These are phyloP conservation scores for Artemisia tridentata DNA, from an alignment of 129 eudicot species.

Conservation along the genomic window DNA sequence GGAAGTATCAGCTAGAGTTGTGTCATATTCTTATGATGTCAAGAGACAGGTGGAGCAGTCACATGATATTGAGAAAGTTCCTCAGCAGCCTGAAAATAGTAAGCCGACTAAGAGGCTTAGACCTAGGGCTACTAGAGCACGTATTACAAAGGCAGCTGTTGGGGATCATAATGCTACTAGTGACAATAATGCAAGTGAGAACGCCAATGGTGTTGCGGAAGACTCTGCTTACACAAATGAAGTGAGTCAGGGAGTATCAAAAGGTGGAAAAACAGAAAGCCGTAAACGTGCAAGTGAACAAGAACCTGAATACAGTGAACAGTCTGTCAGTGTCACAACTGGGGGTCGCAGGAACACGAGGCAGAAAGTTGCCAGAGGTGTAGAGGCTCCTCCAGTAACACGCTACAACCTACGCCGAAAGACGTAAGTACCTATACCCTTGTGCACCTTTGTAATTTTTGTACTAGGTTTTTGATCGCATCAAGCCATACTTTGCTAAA, in stretches of 20 bases:
- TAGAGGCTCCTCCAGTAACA: constrained; percentile 45
- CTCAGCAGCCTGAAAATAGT: constrained; percentile 45
- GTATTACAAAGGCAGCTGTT: constrained; percentile 37
- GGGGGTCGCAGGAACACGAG: constrained; percentile 65
- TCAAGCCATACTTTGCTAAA: neutral
- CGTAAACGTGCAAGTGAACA: constrained; percentile 49
- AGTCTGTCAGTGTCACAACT: constrained; percentile 53
- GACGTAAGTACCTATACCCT: constrained; percentile 40
- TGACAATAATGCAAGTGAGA: constrained; percentile 32
- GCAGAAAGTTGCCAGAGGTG: constrained; percentile 50
- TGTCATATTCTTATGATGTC: constrained; percentile 44
- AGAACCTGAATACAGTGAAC: constrained; percentile 46
- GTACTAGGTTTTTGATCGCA: neutral
- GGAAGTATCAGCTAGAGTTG: constrained; percentile 47
- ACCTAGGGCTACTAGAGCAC: constrained; percentile 39
- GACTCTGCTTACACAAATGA: constrained; percentile 42
- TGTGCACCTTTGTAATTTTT: neutral
- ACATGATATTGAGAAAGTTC: constrained; percentile 42
- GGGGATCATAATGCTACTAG: constrained; percentile 24
- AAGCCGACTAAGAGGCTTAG: constrained; percentile 45
- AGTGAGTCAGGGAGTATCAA: constrained; percentile 53
- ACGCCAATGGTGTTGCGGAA: constrained; percentile 51
- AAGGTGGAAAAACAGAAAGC: constrained; percentile 54
- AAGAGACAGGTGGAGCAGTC: constrained; percentile 49
- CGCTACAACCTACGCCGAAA: constrained; percentile 83